Base-by-base conservation (phyloP, 768 basidiomycete species). In the Boletus pseudopeckii region DNA sequence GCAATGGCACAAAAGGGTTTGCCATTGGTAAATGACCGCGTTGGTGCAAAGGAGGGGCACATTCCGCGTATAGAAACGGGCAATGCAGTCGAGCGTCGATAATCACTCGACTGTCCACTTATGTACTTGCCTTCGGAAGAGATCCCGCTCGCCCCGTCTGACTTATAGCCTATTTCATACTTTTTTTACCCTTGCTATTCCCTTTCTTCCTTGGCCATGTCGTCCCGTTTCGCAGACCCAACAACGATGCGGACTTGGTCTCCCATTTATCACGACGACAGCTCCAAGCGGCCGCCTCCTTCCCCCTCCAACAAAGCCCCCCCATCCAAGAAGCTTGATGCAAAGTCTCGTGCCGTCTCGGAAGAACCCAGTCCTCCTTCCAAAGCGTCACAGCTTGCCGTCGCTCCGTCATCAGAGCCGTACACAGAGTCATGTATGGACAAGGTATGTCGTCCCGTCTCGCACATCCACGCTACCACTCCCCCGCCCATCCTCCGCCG, bases 291-390 rank as follows among this genome's bases (percentile, higher is more conserved):
- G 7, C 67, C 63, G 10, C 67, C 64, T 4, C 67, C 69, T n/a
- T 71, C 69, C 26, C 70, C 69, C 14, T 69, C 69, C n/a, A 66
- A 38, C 60, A 70, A 72, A 22, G 61, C 56, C 0, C 65, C 63
- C 5, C 67, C 66, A 13, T 41, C 53, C 34, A 71, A 71, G 71
- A 70, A 69, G 53, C 57, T 60, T 20, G 68, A 70, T 50, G 47
- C 59, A 50, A 70, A 65, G 60, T 62, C 66, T 52, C 70, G 68
- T 41, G 48, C 68, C 54, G 64, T 57, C 17, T 68, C 69, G 45
- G 70, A 67, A 47, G 69, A 69, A 34, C 59, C 57, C 4, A 50
- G 45, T 52, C 44, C 48, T 22, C 49, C 57, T 6, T 28, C 56
- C 47, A 61, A 55, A 32, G 15, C 48, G 1, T 28, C 49, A 13